These are phyloP conservation scores for Gomphus sp. DNA, from an alignment of 1,284 basidiomycete species.

Conservation along the genomic window DNA sequence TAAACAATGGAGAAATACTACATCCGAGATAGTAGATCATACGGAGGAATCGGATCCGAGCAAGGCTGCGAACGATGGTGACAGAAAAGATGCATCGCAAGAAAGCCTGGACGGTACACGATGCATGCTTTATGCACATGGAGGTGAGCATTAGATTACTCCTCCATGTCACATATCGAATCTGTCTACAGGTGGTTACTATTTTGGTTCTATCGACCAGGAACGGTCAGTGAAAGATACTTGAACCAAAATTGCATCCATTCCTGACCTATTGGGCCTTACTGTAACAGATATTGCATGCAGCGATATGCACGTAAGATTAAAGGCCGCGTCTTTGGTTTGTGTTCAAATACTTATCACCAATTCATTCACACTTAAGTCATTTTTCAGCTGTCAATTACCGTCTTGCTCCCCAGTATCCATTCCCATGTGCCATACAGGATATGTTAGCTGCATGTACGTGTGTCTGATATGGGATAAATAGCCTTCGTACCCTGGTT, in stretches of 20 bases:
- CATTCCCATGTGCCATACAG: constrained; percentile 92
- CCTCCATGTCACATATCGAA: neutral
- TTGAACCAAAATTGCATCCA: constrained; percentile 10
- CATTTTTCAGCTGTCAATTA: constrained; percentile 70
- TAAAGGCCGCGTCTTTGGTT: constrained; percentile 78
- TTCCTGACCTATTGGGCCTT: constrained; percentile 13
- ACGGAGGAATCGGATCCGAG: neutral
- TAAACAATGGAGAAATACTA: neutral
- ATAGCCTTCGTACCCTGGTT: neutral
- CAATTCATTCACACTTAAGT: neutral
- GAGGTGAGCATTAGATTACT: constrained; percentile 36
- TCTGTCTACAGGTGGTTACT: constrained; percentile 54
- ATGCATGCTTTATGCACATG: constrained; percentile 82
- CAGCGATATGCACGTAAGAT: constrained; percentile 87
- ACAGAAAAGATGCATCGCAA: neutral
- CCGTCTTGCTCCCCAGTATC: constrained; percentile 87
- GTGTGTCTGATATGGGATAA: constrained; percentile 15
- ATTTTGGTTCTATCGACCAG: constrained; percentile 74
- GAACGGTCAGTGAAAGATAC: constrained; percentile 38
- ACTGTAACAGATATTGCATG: constrained; percentile 54
- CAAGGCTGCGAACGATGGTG: neutral
- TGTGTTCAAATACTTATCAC: constrained; percentile 14
- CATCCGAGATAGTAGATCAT: neutral
- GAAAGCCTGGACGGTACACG: constrained; percentile 55
- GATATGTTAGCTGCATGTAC: constrained; percentile 79